Conservation (phyloP, 495 filamentous ascomycete species). For the Aspergillus sparsus region DNA sequence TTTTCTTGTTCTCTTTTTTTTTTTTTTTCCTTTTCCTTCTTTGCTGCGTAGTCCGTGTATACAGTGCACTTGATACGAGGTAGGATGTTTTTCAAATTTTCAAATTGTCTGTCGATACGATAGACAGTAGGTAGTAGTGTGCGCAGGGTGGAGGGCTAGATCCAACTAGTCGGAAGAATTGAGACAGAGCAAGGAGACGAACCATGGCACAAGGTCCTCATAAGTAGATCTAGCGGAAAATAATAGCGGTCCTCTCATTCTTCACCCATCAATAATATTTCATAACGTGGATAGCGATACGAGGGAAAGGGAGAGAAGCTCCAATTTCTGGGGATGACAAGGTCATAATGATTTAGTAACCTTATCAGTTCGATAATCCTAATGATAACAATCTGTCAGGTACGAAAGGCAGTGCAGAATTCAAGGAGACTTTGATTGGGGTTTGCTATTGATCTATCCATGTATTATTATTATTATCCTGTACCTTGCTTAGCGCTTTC, state of each 20-base stretch:
- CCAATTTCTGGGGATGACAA: background rate
- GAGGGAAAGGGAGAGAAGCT: background rate
- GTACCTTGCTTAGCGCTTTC: background rate
- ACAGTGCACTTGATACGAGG: background rate
- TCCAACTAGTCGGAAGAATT: background rate
- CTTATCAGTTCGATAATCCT: conserved; percentile 16
- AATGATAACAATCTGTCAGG: conserved; percentile 27
- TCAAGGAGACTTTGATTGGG: conserved; percentile 4
- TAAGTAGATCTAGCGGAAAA: background rate
- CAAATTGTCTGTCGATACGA: too few species aligned
- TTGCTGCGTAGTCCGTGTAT: too few species aligned
- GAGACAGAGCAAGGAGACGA: background rate
- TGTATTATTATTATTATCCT: conserved; percentile 7
- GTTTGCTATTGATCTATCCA: background rate
- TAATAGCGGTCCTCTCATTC: background rate
- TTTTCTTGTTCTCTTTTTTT: background rate
- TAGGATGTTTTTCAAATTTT: background rate
- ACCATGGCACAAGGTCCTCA: background rate
- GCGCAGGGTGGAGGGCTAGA: too few species aligned
- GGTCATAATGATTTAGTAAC: conserved; percentile 10
- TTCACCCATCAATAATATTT: background rate
- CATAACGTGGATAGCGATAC: background rate
- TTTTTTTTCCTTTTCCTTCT: too few species aligned
- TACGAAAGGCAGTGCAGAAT: conserved; percentile 21
- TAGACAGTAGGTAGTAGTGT: too few species aligned